Evolutionary conservation across 768 basidiomycete species (phyloP), one percentile per base, ranked within the genome.

Genomic region (Boletus pseudopeckii): DNA sequence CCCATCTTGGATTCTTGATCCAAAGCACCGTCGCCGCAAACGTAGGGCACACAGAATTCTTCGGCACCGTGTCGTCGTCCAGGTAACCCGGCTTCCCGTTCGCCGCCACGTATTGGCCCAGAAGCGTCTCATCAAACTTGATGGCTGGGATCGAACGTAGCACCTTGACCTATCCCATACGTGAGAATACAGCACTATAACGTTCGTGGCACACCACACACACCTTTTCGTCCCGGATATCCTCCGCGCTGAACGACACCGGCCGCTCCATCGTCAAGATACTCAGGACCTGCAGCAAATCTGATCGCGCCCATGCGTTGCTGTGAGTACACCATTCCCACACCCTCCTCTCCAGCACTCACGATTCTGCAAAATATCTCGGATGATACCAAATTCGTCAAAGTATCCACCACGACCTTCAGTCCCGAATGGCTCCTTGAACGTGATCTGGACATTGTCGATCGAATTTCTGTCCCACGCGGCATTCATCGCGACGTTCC

Each of bases 321-420:
- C 61, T n/a, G 53, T 48, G 20, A 24, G 36, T 47, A 14, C 45
- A 18, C 11, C 22, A 26, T 52, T 54, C 53, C 47, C 56, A 55
- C 53, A 37, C 55, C 45, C 39, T n/a, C 33, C 45, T 40, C 7
- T 17, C 3, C 7, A 51, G 33, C 32, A 82, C 95, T 74, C 72
- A 97, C 96, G 96, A 74, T 99, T 99, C 77, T 99, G 96, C 68
- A 95, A 77, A 54, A 99, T 80, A 72, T 99, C 96, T 67, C 96
- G 88, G 72, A 99, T 95, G 71, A 99, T 98, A 51, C 97, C 97
- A 73, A 98, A 99, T 74, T 98, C 95, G 71, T 99, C 96, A 76
- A 99, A 99, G 80, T 99, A 99, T 17, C 97, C 96, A n/a, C 96
- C 96, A 60, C 96, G 90, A n/a, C 96, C 96, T 70, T 99, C 97